These are phyloP conservation scores for Flagelloscypha sp. DNA, from an alignment of 768 basidiomycete genomes.

Conservation along the genomic window DNA sequence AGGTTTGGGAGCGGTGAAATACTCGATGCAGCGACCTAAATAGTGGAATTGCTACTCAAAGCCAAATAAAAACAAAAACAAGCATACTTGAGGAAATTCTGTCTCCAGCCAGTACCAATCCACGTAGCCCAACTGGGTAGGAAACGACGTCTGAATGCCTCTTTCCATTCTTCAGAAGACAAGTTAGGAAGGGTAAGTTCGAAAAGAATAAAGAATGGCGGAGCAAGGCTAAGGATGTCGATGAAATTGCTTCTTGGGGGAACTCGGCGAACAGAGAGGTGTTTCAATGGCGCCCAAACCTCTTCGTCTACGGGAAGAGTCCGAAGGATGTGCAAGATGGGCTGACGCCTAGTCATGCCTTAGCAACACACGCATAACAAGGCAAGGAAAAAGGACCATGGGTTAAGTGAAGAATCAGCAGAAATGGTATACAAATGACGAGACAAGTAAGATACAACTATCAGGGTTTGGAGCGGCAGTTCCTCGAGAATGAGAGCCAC, in stretches of 20 bases:
- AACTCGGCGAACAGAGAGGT: constrained; percentile 52
- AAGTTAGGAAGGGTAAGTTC: constrained; percentile 65
- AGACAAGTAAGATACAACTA: constrained; percentile 53
- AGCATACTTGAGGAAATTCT: constrained; percentile 56
- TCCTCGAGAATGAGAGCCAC: constrained; percentile 65
- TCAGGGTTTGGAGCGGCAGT: constrained; percentile 54
- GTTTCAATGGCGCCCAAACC: constrained; percentile 40
- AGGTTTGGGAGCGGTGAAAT: constrained; percentile 59
- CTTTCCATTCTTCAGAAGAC: constrained; percentile 61
- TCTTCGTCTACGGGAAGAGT: constrained; percentile 38
- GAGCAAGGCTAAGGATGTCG: constrained; percentile 59
- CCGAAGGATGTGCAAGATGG: constrained; percentile 53
- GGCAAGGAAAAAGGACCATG: no score
- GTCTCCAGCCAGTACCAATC: constrained; percentile 63
- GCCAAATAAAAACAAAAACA: constrained; percentile 4
- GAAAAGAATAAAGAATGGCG: constrained; percentile 55
- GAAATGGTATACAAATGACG: constrained; percentile 47
- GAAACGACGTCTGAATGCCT: constrained; percentile 63
- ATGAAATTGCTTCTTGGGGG: constrained; percentile 79
- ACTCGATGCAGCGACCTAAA: constrained; percentile 52
- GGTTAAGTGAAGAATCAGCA: constrained; percentile 60
- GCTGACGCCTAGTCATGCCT: no score
- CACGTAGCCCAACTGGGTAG: constrained; percentile 69
- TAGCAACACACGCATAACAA: no score
- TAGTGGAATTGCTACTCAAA: constrained; percentile 8